Conservation (phyloP, 805 yeast genomes). For the Blastobotrys attinorum region DNA sequence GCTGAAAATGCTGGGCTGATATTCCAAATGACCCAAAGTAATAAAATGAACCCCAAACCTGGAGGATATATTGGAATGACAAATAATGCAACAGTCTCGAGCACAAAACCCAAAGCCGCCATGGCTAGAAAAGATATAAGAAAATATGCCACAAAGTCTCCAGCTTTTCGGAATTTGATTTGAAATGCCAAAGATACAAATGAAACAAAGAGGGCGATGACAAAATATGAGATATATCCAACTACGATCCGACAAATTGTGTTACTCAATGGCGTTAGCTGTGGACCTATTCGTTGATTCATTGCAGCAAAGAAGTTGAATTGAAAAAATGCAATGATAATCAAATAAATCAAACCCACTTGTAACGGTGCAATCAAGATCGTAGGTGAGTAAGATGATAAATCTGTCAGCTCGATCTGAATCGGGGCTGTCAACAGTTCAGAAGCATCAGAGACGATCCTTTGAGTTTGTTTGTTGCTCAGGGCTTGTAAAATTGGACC, state of each 20-base stretch:
- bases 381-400: slow-evolving; percentile 15
- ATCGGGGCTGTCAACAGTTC: slow-evolving; percentile 31
- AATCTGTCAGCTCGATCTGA: background rate
- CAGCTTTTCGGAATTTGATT: slow-evolving; percentile 58
- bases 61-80: slow-evolving; percentile 52
- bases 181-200: slow-evolving; percentile 63
- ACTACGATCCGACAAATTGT: slow-evolving; percentile 44
- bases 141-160: slow-evolving; percentile 74
- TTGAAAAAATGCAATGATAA: slow-evolving; percentile 67
- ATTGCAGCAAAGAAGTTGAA: slow-evolving; percentile 48
- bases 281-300: slow-evolving; percentile 42
- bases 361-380: slow-evolving; percentile 60
- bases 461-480: slow-evolving; percentile 21
- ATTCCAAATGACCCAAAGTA: slow-evolving; percentile 61
- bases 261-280: slow-evolving; percentile 38
- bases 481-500: slow-evolving; percentile 27
- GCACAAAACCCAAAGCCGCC: slow-evolving; percentile 71
- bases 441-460: slow-evolving; percentile 20
- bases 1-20: slow-evolving; percentile 65
- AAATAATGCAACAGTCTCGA: slow-evolving; percentile 54
- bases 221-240: slow-evolving; percentile 45
- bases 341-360: slow-evolving; percentile 65
- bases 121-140: slow-evolving; percentile 57
- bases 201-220: slow-evolving; percentile 51
- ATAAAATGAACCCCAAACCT: slow-evolving; percentile 59